A percentile compares a stretch with the other conserved stretches of the same genome.
These are phyloP conservation scores for Solanum medicagineum DNA, from an alignment of 257 asterid genomes.

Conservation along the genomic window DNA sequence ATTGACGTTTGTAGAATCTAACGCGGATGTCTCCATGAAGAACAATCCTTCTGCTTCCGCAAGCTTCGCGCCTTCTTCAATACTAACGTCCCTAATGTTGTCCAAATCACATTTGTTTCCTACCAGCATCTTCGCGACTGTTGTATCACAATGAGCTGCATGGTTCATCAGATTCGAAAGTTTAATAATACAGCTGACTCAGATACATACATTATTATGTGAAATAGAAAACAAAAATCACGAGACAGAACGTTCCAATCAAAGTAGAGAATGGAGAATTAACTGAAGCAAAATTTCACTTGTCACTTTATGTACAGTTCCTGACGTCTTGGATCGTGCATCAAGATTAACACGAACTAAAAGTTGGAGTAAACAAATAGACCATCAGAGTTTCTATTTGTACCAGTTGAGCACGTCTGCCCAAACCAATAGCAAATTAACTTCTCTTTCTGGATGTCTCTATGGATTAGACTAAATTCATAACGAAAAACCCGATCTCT, in stretches of 20 bases:
- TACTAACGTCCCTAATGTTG: conserved; percentile 7
- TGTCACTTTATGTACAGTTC: neutral
- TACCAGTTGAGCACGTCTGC: neutral
- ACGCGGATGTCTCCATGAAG: conserved; percentile 22
- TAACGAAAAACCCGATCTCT: neutral
- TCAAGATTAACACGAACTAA: neutral
- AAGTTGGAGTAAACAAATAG: neutral
- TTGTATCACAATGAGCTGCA: conserved; percentile 20
- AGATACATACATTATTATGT: neutral
- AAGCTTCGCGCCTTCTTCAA: conserved; percentile 14
- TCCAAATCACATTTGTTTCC: conserved; percentile 24
- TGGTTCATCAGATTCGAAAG: neutral
- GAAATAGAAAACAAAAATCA: neutral
- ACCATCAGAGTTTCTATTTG: neutral
- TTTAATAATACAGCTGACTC: neutral
- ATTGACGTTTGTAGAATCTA: conserved; percentile 16
- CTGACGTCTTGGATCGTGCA: neutral
- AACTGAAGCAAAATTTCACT: neutral
- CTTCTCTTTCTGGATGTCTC: neutral
- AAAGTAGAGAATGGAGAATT: neutral
- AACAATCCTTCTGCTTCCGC: conserved; percentile 20
- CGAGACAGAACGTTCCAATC: neutral
- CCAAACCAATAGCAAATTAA: neutral
- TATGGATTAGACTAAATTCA: neutral
- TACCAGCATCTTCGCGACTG: conserved; percentile 14